A percentile compares a stretch with the other conserved stretches of the same genome.
phyloP scores from a whole-genome alignment of 176 grass and related monocot genomes.

The maize (Zea mays) region Zm-B73-REFERENCE-NAM-5.0 NC_050101.1:155434001-155434500 shows the following conservation, averaged over 20 bases:
- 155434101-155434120: background rate
- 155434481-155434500: constrained; percentile 31
- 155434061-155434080: background rate
- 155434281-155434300: background rate
- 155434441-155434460: constrained; percentile 20
- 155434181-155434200: background rate
- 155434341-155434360: background rate
- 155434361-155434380: background rate
- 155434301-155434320: background rate
- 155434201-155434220: constrained; percentile 36
- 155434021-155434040: background rate
- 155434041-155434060: background rate
- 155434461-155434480: background rate
- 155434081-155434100: background rate
- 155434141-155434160: constrained; percentile 47
- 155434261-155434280: background rate
- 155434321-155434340: background rate
- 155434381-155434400: background rate
- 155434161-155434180: constrained; percentile 16
- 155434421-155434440: background rate
- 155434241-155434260: background rate
- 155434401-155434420: background rate
- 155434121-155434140: constrained; percentile 40
- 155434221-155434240: background rate
- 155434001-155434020: constrained; percentile 36